These are phyloP conservation scores for Trichoderma sp. DNA, from an alignment of 2,329 filamentous ascomycete species.

Conservation along the genomic window DNA sequence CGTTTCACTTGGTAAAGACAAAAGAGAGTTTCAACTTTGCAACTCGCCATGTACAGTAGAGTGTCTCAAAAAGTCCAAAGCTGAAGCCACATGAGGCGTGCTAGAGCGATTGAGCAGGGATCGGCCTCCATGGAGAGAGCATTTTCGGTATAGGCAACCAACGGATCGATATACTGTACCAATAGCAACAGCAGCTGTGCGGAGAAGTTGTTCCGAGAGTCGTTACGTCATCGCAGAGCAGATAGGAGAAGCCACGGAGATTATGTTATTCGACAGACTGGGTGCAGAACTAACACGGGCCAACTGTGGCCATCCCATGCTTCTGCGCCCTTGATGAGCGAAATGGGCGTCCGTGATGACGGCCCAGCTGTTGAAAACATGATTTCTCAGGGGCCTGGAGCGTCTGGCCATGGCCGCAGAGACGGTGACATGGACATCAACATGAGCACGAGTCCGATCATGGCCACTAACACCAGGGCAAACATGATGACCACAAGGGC, in stretches of 20 bases:
- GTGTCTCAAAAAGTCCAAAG: neutral
- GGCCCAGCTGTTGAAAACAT: neutral
- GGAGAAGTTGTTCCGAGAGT: neutral
- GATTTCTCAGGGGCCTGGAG: conserved; percentile 7
- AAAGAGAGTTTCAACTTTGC: neutral
- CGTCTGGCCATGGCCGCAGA: neutral
- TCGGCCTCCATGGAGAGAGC: neutral
- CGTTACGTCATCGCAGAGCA: conserved; percentile 10
- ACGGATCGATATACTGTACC: neutral
- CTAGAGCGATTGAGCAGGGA: neutral
- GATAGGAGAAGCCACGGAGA: neutral
- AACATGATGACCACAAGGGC: neutral
- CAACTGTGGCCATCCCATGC: neutral
- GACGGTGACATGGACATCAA: neutral
- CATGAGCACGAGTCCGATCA: neutral
- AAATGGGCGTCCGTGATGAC: conserved; percentile 7
- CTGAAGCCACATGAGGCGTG: neutral
- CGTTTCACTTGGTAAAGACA: neutral
- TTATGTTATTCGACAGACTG: conserved; percentile 1
- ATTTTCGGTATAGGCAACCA: neutral
- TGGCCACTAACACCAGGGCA: neutral
- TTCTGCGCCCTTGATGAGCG: neutral
- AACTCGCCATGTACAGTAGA: neutral
- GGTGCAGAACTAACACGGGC: neutral
- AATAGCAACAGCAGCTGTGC: neutral